phyloP scores from a whole-genome alignment of 148 eudicot genomes.

The Chenopodium quinoa region DNA sequence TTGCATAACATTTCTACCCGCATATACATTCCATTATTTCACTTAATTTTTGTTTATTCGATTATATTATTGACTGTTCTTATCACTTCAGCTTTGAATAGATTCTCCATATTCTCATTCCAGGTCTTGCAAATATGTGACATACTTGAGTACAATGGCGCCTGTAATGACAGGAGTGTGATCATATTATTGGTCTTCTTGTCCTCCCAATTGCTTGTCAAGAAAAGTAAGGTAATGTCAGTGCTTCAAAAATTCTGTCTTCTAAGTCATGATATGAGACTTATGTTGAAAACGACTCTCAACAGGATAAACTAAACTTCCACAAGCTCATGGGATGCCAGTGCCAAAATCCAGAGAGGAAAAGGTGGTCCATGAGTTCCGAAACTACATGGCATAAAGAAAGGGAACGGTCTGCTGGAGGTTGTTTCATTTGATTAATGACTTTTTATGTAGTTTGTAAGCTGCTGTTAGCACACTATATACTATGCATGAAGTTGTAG shows the following conservation, averaged over 20 bases:
- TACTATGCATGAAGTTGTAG: background rate
- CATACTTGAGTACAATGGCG: slow-evolving; percentile 81
- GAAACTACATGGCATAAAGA: slow-evolving; percentile 37
- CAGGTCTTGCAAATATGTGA: slow-evolving; percentile 91
- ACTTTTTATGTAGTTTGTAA: background rate
- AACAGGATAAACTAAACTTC: slow-evolving; percentile 81
- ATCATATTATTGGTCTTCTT: slow-evolving; percentile 82
- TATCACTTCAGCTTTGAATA: slow-evolving; percentile 4
- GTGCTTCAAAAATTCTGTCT: slow-evolving; percentile 6
- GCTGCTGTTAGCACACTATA: background rate
- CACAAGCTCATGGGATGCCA: slow-evolving; percentile 84
- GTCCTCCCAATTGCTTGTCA: slow-evolving; percentile 71
- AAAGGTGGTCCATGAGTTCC: slow-evolving; percentile 40
- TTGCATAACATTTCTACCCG: background rate
- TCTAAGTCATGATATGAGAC: slow-evolving; percentile 9
- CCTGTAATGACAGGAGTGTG: slow-evolving; percentile 73
- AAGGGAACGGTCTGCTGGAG: slow-evolving; percentile 38
- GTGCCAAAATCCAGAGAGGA: slow-evolving; percentile 64
- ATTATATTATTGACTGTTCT: background rate
- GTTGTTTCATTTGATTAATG: slow-evolving; percentile 24
- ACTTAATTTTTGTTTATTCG: too few relatives aligned
- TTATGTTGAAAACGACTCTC: slow-evolving; percentile 11
- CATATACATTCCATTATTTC: background rate
- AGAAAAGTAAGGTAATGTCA: slow-evolving; percentile 61
- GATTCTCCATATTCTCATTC: slow-evolving; percentile 15